Evolutionary conservation across 2,329 filamentous ascomycete species (phyloP).

Genomic region (Cercospora sp.): DNA sequence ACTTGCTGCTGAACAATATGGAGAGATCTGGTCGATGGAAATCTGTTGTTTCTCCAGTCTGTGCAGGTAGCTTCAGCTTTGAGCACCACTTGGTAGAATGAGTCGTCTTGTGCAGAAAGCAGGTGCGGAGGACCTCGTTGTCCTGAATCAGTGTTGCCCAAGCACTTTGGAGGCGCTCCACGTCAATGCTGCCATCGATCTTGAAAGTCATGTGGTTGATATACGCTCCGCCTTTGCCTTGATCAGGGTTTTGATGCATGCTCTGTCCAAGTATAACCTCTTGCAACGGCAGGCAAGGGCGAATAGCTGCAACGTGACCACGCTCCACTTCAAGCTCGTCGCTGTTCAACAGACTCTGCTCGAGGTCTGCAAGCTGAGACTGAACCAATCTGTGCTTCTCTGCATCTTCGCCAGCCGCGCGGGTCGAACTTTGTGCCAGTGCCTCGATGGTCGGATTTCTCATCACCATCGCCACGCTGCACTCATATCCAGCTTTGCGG

Average conservation of each 20-base stretch:
- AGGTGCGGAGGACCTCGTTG: conserved; percentile 20
- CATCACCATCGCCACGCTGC: conserved; percentile 24
- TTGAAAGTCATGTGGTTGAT: conserved; percentile 20
- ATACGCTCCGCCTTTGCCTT: conserved; percentile 17
- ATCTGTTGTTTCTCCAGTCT: neutral
- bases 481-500: conserved; percentile 17
- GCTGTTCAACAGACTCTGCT: conserved; percentile 1
- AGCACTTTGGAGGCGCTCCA: conserved; percentile 8
- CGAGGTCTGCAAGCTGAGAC: neutral
- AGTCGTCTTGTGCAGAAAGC: conserved; percentile 14
- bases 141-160: conserved; percentile 14
- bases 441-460: conserved; percentile 22
- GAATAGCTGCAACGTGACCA: conserved; percentile 7
- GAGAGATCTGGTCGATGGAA: neutral
- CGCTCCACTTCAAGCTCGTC: neutral
- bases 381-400: neutral
- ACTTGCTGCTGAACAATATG: conserved; percentile 4
- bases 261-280: conserved; percentile 18
- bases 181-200: conserved; percentile 7
- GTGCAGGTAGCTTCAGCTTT: conserved; percentile 4
- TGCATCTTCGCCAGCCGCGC: neutral
- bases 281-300: conserved; percentile 20
- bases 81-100: conserved; percentile 20
- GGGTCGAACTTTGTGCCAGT: conserved; percentile 12
- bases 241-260: conserved; percentile 11